These are phyloP conservation scores for Chloris gayana DNA, from an alignment of 176 grass and related monocot species.

Conservation along the genomic window DNA sequence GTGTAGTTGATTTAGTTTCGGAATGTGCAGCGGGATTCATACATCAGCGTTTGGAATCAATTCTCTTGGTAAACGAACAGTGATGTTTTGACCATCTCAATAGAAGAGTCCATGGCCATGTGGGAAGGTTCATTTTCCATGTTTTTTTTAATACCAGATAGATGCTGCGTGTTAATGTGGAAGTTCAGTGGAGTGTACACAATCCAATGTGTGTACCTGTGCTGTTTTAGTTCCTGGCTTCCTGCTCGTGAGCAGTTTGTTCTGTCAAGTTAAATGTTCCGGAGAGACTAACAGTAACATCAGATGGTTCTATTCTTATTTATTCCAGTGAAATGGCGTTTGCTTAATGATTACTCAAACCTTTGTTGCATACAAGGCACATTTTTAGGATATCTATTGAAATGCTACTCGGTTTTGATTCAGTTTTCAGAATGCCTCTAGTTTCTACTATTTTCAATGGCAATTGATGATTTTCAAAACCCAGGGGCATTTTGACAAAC, in stretches of 20 bases:
- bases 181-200: not conserved
- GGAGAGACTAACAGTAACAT: constrained; percentile 4
- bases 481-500: not conserved
- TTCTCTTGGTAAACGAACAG: not conserved
- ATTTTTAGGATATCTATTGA: not conserved
- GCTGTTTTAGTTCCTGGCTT: not conserved
- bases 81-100: not conserved
- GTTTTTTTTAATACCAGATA: not conserved
- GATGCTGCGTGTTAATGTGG: not conserved
- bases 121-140: constrained; percentile 1
- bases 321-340: constrained; percentile 13
- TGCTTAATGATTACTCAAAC: not conserved
- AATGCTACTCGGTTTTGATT: not conserved
- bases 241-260: not conserved
- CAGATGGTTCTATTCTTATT: not conserved
- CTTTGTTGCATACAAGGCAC: not conserved
- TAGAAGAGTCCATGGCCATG: not conserved
- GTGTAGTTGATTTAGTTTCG: not conserved
- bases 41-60: not conserved
- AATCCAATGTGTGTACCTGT: not conserved
- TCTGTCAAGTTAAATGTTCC: not conserved
- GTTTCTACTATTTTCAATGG: not conserved
- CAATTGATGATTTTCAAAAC: not conserved
- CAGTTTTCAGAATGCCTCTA: not conserved
- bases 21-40: not conserved